Evolutionary conservation across 2,329 filamentous ascomycete species (phyloP).

Genomic region (Teratosphaeria destructans): DNA sequence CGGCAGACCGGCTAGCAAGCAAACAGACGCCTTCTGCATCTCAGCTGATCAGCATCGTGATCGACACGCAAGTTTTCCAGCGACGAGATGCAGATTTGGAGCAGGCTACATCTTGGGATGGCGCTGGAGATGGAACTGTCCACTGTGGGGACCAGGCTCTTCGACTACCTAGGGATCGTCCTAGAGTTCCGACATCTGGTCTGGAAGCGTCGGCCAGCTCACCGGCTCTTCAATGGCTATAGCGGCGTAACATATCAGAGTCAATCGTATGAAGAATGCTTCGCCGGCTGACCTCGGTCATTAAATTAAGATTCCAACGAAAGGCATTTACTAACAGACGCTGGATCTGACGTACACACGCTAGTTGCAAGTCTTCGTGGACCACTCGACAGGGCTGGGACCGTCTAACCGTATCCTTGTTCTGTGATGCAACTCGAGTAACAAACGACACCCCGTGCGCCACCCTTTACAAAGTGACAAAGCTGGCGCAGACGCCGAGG

Average conservation of each 20-base stretch:
- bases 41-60: neutral
- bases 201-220: neutral
- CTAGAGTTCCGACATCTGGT: neutral
- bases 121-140: neutral
- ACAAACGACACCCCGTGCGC: neutral
- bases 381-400: neutral
- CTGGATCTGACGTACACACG: neutral
- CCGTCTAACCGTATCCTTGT: neutral
- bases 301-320: neutral
- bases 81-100: neutral
- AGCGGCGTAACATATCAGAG: neutral
- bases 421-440: neutral
- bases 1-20: neutral
- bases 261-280: neutral
- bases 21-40: neutral
- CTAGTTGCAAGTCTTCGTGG: neutral
- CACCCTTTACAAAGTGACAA: conserved; percentile 15
- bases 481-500: conserved; percentile 13
- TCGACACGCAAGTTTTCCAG: neutral
- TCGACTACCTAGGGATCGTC: neutral
- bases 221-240: neutral
- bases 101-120: neutral
- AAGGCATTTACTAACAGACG: neutral
- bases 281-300: neutral
- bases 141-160: neutral